Conservation (phyloP, 352 stramenopile species). For the Phytophthora meadii region DNA sequence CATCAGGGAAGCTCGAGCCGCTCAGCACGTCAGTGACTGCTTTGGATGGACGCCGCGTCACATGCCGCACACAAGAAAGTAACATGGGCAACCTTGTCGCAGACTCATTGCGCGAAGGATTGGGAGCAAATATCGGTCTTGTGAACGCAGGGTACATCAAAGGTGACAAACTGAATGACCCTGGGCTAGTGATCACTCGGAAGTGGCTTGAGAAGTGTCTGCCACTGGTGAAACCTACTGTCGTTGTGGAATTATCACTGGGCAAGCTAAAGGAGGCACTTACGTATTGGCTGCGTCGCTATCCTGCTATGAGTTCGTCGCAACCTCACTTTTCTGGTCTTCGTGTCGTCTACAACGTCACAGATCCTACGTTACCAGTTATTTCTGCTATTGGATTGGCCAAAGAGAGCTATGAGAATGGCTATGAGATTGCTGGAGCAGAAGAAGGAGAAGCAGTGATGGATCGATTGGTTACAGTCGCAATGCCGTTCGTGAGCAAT, state of each 20-base stretch:
- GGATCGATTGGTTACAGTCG: slow-evolving; percentile 35
- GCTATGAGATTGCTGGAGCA: not conserved
- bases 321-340: slow-evolving; percentile 81
- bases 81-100: slow-evolving; percentile 83
- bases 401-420: slow-evolving; percentile 20
- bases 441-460: slow-evolving; percentile 12
- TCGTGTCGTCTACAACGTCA: slow-evolving; percentile 42
- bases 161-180: slow-evolving; percentile 64
- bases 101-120: slow-evolving; percentile 67
- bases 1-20: slow-evolving; percentile 49
- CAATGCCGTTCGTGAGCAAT: slow-evolving; percentile 34
- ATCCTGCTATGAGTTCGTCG: slow-evolving; percentile 68
- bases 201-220: slow-evolving; percentile 76
- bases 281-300: slow-evolving; percentile 67
- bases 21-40: slow-evolving; percentile 39
- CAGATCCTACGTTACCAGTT: slow-evolving; percentile 4
- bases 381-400: slow-evolving; percentile 49
- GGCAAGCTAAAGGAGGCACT: slow-evolving; percentile 57
- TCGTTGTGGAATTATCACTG: slow-evolving; percentile 64
- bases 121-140: slow-evolving; percentile 64
- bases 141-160: slow-evolving; percentile 88
- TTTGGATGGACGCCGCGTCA: slow-evolving; percentile 73
- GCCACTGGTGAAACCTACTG: slow-evolving; percentile 59
- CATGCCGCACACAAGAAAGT: slow-evolving; percentile 68
- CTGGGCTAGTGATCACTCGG: slow-evolving; percentile 58